Evolutionary conservation across 139 green algal genomes (phyloP), one percentile per base, ranked within the genome.

Genomic region (Haematococcus lacustris): DNA sequence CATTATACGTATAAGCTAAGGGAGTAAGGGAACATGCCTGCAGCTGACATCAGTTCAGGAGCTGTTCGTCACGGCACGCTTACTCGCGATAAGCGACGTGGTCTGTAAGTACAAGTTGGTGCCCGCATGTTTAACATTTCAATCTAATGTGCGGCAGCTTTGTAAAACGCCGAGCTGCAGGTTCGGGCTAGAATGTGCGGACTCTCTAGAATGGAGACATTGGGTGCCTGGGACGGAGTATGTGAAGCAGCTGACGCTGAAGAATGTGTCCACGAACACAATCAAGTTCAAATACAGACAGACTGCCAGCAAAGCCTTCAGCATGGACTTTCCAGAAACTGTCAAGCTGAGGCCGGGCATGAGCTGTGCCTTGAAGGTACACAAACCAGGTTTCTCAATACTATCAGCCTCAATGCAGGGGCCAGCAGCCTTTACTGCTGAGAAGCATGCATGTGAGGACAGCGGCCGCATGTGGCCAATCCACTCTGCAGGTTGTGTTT

Each of bases 241-340:
- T 43, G 34, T 65, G 0, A 86, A 86, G 41, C 84, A 76, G 23
- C 50, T 90, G 37, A 60, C 73, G 3, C 28, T 91, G 32, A 91
- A 92, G 76, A 93, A 93, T 68, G 76, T 93, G 37, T 82, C 73
- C 25, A 82, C 70, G 1, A 80, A 83, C 43, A 83, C 73, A 2
- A 35, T 90, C 6, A 83, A 83, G 37, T 35, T 93, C 50, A 85
- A 66, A 0, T 91, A 88, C 81, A 86, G 81, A 63, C 80, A 86
- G 63, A 82, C 84, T 0, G 61, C 70, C 51, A 88, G 72, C 71
- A 91, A 89, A 57, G 78, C 81, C 2, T 93, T 93, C 76, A 83
- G 70, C 28, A 88, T 93, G 80, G 85, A 88, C 33, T 93, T 91
- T 66, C 84, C 88, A n/a, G 85, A 90, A 47, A 68, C 79, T 0